Conservation (phyloP, 352 stramenopile species). For the Phytophthora syringae region DNA sequence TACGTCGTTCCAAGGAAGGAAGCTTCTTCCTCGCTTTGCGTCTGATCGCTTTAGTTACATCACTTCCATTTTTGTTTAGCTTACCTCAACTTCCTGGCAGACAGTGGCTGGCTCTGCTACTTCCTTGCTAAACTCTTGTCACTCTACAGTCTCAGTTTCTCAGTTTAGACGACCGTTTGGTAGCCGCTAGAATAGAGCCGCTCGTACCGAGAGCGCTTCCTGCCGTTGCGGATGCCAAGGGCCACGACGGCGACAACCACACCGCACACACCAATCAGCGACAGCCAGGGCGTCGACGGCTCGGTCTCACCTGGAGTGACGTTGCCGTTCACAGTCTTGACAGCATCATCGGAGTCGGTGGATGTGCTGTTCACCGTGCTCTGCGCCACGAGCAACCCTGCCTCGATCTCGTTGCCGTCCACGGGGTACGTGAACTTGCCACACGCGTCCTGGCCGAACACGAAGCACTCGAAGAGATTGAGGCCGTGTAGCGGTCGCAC, state of each 20-base stretch:
- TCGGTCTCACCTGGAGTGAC: constrained; percentile 1
- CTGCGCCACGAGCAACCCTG: constrained; percentile 30
- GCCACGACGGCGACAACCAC: constrained; percentile 38
- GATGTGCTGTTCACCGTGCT: constrained; percentile 5
- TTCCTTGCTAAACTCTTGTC: not conserved
- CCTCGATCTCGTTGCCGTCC: constrained; percentile 69
- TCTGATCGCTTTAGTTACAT: too few relatives aligned
- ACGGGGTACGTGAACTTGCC: constrained; percentile 66
- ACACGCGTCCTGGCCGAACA: constrained; percentile 65
- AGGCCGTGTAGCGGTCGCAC: constrained; percentile 79
- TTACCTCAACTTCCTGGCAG: constrained; percentile 10
- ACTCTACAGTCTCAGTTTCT: too few relatives aligned
- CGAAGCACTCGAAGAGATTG: constrained; percentile 86
- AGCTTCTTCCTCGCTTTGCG: too few relatives aligned
- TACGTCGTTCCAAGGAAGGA: too few relatives aligned
- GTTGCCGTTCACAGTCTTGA: constrained; percentile 12
- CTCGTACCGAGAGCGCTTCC: constrained; percentile 55
- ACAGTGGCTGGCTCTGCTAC: constrained; percentile 7
- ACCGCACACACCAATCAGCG: constrained; percentile 33
- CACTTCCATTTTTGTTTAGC: not conserved
- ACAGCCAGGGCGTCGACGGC: constrained; percentile 21
- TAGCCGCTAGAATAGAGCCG: constrained; percentile 46
- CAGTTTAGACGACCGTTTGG: constrained; percentile 31
- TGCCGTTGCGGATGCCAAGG: constrained; percentile 49
- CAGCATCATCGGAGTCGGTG: not conserved